These are phyloP conservation scores for Cordyceps cateniannulata DNA, from an alignment of 2,329 filamentous ascomycete species.

Conservation along the genomic window DNA sequence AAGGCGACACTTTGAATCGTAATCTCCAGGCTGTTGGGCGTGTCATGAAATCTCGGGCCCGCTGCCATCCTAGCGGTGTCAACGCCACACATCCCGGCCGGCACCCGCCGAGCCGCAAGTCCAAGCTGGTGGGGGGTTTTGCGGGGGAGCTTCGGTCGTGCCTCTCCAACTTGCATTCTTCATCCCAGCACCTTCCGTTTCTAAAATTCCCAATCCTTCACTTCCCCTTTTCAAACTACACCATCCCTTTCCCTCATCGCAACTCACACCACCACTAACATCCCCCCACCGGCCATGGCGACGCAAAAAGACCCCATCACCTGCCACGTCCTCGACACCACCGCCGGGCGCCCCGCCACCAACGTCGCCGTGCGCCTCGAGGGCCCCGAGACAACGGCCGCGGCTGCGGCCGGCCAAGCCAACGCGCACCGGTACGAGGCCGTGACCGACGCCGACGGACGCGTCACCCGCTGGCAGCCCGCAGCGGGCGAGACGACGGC, in stretches of 20 bases:
- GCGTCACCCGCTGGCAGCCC: constrained; percentile 63
- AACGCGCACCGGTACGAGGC: constrained; percentile 14
- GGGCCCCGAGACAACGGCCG: constrained; percentile 27
- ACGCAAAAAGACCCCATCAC: constrained; percentile 61
- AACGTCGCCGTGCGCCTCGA: constrained; percentile 62
- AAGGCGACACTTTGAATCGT: no score
- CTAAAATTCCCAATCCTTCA: not conserved
- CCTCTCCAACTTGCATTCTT: not conserved
- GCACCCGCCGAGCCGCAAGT: constrained; percentile 11
- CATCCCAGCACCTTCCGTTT: not conserved
- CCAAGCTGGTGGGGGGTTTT: no score
- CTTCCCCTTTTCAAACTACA: not conserved
- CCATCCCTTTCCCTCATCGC: not conserved
- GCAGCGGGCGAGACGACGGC: constrained; percentile 35
- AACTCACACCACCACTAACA: not conserved
- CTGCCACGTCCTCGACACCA: constrained; percentile 81
- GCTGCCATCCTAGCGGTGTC: no score
- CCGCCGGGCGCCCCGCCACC: constrained; percentile 61
- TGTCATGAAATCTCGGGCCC: no score
- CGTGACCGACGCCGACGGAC: constrained; percentile 67
- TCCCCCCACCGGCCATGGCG: not conserved
- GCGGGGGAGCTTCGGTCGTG: no score
- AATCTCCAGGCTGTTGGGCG: no score
- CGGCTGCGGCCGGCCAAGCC: constrained; percentile 8
- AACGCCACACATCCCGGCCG: not conserved